Base-by-base conservation (phyloP, 441 rosid species). In the Theobroma grandiflorum region DNA sequence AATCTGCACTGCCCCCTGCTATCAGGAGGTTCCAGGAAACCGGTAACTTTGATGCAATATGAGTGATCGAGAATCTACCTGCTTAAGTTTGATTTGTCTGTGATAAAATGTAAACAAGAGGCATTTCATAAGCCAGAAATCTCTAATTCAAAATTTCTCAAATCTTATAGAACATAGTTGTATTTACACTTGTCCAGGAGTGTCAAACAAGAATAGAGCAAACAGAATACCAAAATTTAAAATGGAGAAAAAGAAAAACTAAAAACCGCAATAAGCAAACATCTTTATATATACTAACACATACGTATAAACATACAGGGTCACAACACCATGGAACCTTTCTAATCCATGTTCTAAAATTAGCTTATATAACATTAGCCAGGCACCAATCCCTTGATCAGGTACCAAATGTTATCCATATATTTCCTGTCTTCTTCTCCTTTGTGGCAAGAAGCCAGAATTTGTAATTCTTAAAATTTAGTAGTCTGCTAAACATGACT, bases 321-420 rank as follows among this genome's bases (percentile, higher is more conserved):
- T 37, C 47, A 83, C 80, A 78, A 55, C 71, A 81, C 22, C 80
- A 78, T 62, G 81, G 88, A 85, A 81, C 64, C 76, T 77, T 80
- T 79, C 78, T 81, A 80, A 87, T 83, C 86, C 87, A 83, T 65
- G 85, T 69, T 77, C 88, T 82, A 78, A 72, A 84, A 86, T 85
- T 89, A 88, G 83, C 76, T 80, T 67, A 83, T 85, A 80, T 82
- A 81, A 82, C 84, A 89, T 85, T 78, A 85, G 82, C 71, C 52
- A 79, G 68, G 82, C 59, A 70, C 81, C 85, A 16, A 82, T 50
- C 83, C 43, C 79, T 18, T 79, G 79, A 78, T 74, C 79, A 20
- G 83, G 82, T 74, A 74, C 84, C 86, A 65, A 70, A 64, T 79
- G 70, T 81, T 79, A 82, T 50, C 80, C 86, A 72, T 76, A 76